Evolutionary conservation across 2,329 filamentous ascomycete species (phyloP).

Genomic region (Achaetomium macrosporum): DNA sequence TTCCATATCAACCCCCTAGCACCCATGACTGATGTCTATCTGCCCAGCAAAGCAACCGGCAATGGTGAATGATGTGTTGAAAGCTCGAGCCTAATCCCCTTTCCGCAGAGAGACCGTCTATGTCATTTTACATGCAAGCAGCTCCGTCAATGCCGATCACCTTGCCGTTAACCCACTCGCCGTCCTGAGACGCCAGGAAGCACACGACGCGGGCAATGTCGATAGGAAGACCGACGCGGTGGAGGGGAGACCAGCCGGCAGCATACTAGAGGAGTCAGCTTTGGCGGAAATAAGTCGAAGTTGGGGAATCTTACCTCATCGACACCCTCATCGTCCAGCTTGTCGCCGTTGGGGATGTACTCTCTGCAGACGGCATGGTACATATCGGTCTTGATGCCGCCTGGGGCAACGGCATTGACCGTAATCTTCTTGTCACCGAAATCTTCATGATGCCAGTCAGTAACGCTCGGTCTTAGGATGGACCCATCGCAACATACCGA

Average conservation of each 20-base stretch:
- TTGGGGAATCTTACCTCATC: slow-evolving; percentile 38
- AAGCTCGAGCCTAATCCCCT: neutral
- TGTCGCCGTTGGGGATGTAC: slow-evolving; percentile 54
- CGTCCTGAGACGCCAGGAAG: slow-evolving; percentile 43
- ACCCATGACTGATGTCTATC: neutral
- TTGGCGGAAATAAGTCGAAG: neutral
- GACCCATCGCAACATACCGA: slow-evolving; percentile 39
- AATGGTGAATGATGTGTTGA: neutral
- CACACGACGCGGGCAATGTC: slow-evolving; percentile 62
- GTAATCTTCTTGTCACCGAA: slow-evolving; percentile 59
- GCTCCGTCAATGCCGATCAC: slow-evolving; percentile 33
- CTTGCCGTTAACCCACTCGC: slow-evolving; percentile 43
- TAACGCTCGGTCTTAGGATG: neutral
- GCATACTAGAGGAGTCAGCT: slow-evolving; percentile 43
- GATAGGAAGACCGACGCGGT: slow-evolving; percentile 60
- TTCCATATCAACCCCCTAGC: neutral
- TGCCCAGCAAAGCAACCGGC: neutral
- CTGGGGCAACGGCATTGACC: slow-evolving; percentile 58
- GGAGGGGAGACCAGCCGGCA: slow-evolving; percentile 57
- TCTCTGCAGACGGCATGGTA: slow-evolving; percentile 57
- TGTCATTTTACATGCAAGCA: slow-evolving; percentile 28
- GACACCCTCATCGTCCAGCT: slow-evolving; percentile 50
- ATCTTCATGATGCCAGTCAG: slow-evolving; percentile 36
- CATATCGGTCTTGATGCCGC: slow-evolving; percentile 61
- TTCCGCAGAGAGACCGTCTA: neutral